Evolutionary conservation across 139 green algal genomes (phyloP), one percentile per base, ranked within the genome.

Genomic region (Desmodesmus armatus): DNA sequence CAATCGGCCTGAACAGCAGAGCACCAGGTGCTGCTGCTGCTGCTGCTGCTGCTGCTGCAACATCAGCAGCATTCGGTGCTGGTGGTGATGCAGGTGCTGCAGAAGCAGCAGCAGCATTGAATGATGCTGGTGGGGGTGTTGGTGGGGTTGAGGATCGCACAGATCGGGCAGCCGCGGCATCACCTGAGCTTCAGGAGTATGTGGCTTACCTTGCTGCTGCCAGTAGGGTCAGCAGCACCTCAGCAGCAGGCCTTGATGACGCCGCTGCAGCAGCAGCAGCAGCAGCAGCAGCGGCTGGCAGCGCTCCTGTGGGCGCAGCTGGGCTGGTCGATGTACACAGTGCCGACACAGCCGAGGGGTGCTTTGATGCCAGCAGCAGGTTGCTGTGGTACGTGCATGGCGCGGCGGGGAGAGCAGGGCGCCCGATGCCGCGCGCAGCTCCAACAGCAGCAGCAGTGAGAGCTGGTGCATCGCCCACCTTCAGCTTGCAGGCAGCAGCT

Each of bases 301-400:
- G n/a, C n/a, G n/a, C n/a, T n/a, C n/a, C n/a, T n/a, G n/a, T n/a
- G n/a, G n/a, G n/a, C n/a, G n/a, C n/a, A n/a, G n/a, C n/a, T n/a
- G n/a, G n/a, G n/a, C n/a, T n/a, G n/a, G n/a, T n/a, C n/a, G n/a
- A n/a, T n/a, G n/a, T n/a, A n/a, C n/a, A n/a, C n/a, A n/a, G n/a
- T n/a, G n/a, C n/a, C n/a, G n/a, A n/a, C n/a, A n/a, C n/a, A n/a
- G n/a, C n/a, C n/a, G n/a, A n/a, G n/a, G n/a, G n/a, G n/a, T n/a
- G n/a, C n/a, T n/a, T n/a, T 41, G 63, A 72, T 41, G 71, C 71
- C 11, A 63, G 71, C n/a, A 79, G 71, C 43, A 79, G 71, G 31
- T n/a, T 79, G 43, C 71, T 79, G 41, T 41, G n/a, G 19, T 79
- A 55, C 15, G 70, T 29, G 29, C 40, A 19, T 43, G 63, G 29